phyloP scores from a whole-genome alignment of 495 filamentous ascomycete genomes.

The Aspergillus sclerotiicarbonarius region DNA sequence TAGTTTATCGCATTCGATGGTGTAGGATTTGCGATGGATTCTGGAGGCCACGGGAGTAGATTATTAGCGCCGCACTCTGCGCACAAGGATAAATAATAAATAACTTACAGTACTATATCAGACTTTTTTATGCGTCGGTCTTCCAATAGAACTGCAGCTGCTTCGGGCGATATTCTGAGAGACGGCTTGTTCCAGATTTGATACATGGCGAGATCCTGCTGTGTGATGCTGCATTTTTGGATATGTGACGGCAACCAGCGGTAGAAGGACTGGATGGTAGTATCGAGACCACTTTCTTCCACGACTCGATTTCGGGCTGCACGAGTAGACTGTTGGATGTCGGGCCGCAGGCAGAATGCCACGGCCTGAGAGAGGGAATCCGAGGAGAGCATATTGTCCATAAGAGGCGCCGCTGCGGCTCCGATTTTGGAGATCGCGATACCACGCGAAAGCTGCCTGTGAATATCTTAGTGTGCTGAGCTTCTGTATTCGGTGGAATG shows the following conservation, averaged over 20 bases:
- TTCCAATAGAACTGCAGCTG: not conserved
- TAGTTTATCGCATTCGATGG: not conserved
- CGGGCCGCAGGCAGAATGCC: not conserved
- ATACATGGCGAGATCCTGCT: not conserved
- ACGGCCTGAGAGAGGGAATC: not conserved
- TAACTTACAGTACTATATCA: conserved; percentile 2
- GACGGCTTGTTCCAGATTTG: not conserved
- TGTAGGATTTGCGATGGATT: not conserved
- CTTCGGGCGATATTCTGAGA: not conserved
- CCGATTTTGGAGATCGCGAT: not conserved
- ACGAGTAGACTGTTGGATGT: not conserved
- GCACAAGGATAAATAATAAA: not conserved
- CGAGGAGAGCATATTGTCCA: not conserved
- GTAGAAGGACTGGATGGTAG: not conserved
- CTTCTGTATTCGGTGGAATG: no score
- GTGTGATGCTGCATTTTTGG: not conserved
- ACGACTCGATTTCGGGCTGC: not conserved
- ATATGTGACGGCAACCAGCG: not conserved
- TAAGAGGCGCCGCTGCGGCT: not conserved
- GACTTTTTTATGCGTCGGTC: not conserved
- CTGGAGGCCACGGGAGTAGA: not conserved
- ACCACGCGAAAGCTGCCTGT: not conserved
- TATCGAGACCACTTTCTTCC: not conserved
- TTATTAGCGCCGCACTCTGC: not conserved
- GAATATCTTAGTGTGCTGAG: not conserved